phyloP scores from a whole-genome alignment of 768 basidiomycete species.

The Kwoniella europaea region DNA sequence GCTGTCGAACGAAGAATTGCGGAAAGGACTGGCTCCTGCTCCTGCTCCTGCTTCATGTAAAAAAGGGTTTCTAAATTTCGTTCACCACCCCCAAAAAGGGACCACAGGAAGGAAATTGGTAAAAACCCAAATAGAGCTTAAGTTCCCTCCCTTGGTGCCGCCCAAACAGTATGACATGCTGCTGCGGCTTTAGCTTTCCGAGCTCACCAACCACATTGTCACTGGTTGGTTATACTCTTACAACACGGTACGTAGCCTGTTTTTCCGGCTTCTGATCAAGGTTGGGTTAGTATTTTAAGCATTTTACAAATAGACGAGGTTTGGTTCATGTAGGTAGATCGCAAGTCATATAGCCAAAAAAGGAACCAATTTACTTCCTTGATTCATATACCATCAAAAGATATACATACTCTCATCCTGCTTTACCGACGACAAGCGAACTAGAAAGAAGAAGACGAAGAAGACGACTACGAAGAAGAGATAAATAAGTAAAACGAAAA shows the following conservation, averaged over 20 bases:
- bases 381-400: not conserved
- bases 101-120: not conserved
- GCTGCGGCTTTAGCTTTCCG: slow-evolving; percentile 1
- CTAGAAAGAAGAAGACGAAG: not conserved
- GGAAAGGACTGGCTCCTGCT: not conserved
- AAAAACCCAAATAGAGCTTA: slow-evolving; percentile 9
- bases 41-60: too few relatives aligned
- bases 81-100: not conserved
- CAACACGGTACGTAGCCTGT: not conserved
- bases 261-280: slow-evolving; percentile 9
- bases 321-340: not conserved
- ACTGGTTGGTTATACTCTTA: too few relatives aligned
- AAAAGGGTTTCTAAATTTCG: not conserved
- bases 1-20: not conserved
- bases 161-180: not conserved
- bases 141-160: not conserved
- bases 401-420: slow-evolving; percentile 1
- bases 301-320: not conserved
- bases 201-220: not conserved
- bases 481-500: slow-evolving; percentile 3
- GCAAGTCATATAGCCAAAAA: not conserved
- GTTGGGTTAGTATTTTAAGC: not conserved
- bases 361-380: not conserved
- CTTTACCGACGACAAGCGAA: slow-evolving; percentile 17
- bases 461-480: not conserved